Evolutionary conservation across 1,284 basidiomycete genomes (phyloP).

Genomic region (Fereydounia khargensis): DNA sequence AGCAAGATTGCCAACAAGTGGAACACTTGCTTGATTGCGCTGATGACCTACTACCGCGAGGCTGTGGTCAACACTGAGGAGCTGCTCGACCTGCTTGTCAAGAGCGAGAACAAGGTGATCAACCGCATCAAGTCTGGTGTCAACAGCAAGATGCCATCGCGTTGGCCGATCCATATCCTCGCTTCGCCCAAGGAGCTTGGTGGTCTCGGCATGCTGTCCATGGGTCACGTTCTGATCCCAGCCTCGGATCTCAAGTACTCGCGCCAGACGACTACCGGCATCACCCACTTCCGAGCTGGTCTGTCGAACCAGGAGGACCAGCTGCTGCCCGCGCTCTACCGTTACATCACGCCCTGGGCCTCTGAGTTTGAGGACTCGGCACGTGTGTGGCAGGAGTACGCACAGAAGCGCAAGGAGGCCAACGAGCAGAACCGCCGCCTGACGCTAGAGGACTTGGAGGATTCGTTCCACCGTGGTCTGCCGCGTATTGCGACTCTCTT

Average conservation of each 20-base stretch:
- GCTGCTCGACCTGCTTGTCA: constrained; percentile 61
- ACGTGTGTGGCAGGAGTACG: constrained; percentile 98
- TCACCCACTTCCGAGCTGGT: constrained; percentile 91
- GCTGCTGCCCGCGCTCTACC: constrained; percentile 84
- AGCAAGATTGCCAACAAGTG: constrained; percentile 99
- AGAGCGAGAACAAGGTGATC: constrained; percentile 63
- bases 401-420: constrained; percentile 98
- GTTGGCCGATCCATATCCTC: constrained; percentile 78
- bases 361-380: constrained; percentile 97
- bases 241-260: constrained; percentile 96
- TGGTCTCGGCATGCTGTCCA: constrained; percentile 97
- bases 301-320: constrained; percentile 72
- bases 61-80: constrained; percentile 98
- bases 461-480: constrained; percentile 97
- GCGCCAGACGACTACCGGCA: constrained; percentile 89
- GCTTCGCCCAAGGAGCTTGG: constrained; percentile 62
- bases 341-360: constrained; percentile 98
- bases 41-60: constrained; percentile 96
- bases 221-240: constrained; percentile 98
- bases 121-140: constrained; percentile 98
- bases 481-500: constrained; percentile 95
- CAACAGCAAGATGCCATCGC: constrained; percentile 98
- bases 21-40: constrained; percentile 73
- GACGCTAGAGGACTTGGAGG: constrained; percentile 94
- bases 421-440: constrained; percentile 95